Percentiles rank a stretch among this genome's conserved stretches.
Conservation (phyloP, 495 filamentous ascomycete genomes). For the Neurospora pannonica region DNA sequence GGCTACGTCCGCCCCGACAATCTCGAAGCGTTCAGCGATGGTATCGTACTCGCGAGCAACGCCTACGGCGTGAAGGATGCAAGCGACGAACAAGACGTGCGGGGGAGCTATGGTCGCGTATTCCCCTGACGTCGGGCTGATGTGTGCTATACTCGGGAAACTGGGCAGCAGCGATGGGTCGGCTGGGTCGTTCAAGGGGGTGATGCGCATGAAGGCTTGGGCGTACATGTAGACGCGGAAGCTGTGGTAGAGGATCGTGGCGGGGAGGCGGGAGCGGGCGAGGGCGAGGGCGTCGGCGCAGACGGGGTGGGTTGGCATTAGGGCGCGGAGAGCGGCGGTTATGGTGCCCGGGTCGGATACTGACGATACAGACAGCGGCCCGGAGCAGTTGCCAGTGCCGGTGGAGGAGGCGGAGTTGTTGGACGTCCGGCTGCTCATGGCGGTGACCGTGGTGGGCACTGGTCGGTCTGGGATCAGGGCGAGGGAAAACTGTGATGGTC, state of each 20-base stretch:
- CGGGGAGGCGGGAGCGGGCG: slow-evolving; percentile 23
- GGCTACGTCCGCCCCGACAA: slow-evolving; percentile 37
- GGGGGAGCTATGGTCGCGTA: slow-evolving; percentile 8
- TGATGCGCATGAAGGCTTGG: slow-evolving; percentile 17
- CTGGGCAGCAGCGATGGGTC: neutral
- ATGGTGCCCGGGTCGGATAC: slow-evolving; percentile 5
- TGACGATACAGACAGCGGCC: neutral
- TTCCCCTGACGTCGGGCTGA: neutral
- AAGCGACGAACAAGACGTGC: slow-evolving; percentile 28
- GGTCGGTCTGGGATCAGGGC: neutral
- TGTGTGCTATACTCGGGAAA: neutral
- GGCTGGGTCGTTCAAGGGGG: neutral
- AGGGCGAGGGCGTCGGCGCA: slow-evolving; percentile 21
- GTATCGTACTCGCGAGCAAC: slow-evolving; percentile 24
- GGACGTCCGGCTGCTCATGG: slow-evolving; percentile 1
- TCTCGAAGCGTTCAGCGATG: slow-evolving; percentile 35
- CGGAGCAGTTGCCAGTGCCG: neutral
- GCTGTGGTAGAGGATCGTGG: slow-evolving; percentile 37
- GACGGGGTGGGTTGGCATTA: slow-evolving; percentile 17
- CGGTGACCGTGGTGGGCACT: neutral
- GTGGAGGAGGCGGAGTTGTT: neutral
- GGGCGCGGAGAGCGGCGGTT: slow-evolving; percentile 16
- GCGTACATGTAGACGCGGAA: slow-evolving; percentile 36
- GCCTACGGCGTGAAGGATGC: slow-evolving; percentile 40
- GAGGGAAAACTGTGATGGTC: neutral